Base-by-base conservation (phyloP, 2,329 filamentous ascomycete species). In the Raffaelea ambrosiae region DNA sequence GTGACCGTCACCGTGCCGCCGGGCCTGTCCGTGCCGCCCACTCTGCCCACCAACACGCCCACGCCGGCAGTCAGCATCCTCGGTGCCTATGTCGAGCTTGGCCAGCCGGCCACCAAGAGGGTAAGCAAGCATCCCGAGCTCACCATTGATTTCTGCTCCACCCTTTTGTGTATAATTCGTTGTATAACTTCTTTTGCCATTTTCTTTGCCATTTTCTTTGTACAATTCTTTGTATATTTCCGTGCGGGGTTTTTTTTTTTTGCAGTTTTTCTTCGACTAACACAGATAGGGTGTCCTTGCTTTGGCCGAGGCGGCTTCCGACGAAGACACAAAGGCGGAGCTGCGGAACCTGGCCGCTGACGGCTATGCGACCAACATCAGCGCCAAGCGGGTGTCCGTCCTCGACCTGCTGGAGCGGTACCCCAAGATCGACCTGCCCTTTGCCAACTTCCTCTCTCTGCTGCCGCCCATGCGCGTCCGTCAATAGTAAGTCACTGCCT, bases 391-490 rank as follows among this genome's bases (percentile, higher is more conserved):
- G 10, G 66, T 81, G 19, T 83, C 81, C 0, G 66, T 85, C 0
- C 69, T 91, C 7, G 83, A 89, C 51, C 69, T 91, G 2, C 72
- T 91, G 1, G 81, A 87, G 57, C 70, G 73, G 11, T 83, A 81
- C 58, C 70, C 76, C 0, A 64, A 69, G 0, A 69, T 86, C 29
- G 64, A 74, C 3, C 63, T 91, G 0, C 73, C 84, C 0, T 73
- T 93, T 21, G 74, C 74, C 3, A 66, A 77, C 18, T 91, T 85
- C 66, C 70, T 93, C 8, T 71, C 73, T 31, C 83, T 88, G 72
- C 74, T 89, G 1, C 84, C 84, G 2, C 83, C 86, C 0, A 86
- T 93, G 81, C 80, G 85, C 23, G 73, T 86, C 36, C 76, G 85
- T n/a, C 83, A 87, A 61, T 89, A 89, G 49, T 51, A 48, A 14